Conservation (phyloP, 208 protist genomes). For the Acanthamoeba lenticulata region DNA sequence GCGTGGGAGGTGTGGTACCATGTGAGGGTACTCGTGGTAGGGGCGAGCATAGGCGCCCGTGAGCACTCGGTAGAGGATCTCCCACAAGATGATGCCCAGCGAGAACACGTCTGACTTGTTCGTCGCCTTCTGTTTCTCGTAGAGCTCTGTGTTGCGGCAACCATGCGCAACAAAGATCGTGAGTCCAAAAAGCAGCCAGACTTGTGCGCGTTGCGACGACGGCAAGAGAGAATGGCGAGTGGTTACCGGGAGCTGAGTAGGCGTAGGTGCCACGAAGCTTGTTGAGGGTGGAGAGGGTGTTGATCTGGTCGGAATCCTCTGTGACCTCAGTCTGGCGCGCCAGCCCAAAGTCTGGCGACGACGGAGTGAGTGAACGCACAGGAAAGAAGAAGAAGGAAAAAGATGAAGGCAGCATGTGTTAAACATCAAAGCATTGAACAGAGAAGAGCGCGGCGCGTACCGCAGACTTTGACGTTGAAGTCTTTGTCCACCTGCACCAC, state of each 20-base stretch:
- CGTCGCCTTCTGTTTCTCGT: slow-evolving; percentile 16
- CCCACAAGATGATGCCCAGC: slow-evolving; percentile 27
- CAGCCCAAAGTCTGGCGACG: neutral
- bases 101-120: slow-evolving; percentile 48
- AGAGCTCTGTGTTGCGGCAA: neutral
- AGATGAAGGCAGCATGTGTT: neutral
- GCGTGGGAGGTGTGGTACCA: neutral
- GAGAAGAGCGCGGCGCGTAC: neutral
- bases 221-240: neutral
- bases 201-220: neutral
- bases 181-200: neutral
- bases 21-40: neutral
- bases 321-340: neutral
- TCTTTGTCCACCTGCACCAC: slow-evolving; percentile 5
- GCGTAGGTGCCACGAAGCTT: slow-evolving; percentile 23
- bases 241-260: slow-evolving; percentile 5
- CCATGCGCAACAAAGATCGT: neutral
- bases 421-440: neutral
- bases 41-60: neutral
- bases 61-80: neutral
- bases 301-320: neutral
- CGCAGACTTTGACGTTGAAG: slow-evolving; percentile 42
- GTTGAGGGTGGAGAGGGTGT: slow-evolving; percentile 55
- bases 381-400: neutral
- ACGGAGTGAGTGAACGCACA: neutral